Evolutionary conservation across 1,284 basidiomycete species (phyloP), one percentile per base, ranked within the genome.

Genomic region (Ustilago tritici): DNA sequence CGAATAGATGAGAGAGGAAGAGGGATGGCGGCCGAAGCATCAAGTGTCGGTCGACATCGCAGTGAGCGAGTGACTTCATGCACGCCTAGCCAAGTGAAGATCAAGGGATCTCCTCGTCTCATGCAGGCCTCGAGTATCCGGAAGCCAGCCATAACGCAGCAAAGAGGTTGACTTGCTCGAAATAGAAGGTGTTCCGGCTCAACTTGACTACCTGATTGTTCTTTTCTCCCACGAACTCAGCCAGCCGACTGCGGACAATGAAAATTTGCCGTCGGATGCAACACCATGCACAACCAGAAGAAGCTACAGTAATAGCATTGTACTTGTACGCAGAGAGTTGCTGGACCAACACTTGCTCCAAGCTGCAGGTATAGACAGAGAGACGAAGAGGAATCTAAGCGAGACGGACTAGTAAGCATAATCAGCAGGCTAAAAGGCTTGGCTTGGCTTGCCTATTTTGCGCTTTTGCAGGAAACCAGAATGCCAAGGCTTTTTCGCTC

Each of bases 341-440:
- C 23, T 28, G 2, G 23, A 3, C 23, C 23, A 28, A 28, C 23
- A 28, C 23, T 28, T 28, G 2, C 23, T 3, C 23, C 23, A 28
- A 28, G 31, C 43, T 46, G 43, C 43, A 46, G 43, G n/a, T 28
- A 28, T 28, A 28, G 15, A 40, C 38, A 17, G 38, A 40, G 38
- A 40, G 38, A 10, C 10, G 2, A 28, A n/a, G 4, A 56, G 2
- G 41, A 40, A 53, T 53, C 63, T 59, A 59, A 59, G 56, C 63
- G 50, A 65, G 34, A 40, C 7, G n/a, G 19, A 15, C 32, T 40
- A 43, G 47, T n/a, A 46, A 54, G 17, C 15, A 40, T 17, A 15
- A 57, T 55, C 60, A 66, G 53, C 8, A 40, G 23, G 23, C 65
- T 66, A 66, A 61, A 66, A 66, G 54, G 19, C 65, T 66, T 66